These are phyloP conservation scores for Fusarium concolor DNA, from an alignment of 2,329 filamentous ascomycete genomes.

Conservation along the genomic window DNA sequence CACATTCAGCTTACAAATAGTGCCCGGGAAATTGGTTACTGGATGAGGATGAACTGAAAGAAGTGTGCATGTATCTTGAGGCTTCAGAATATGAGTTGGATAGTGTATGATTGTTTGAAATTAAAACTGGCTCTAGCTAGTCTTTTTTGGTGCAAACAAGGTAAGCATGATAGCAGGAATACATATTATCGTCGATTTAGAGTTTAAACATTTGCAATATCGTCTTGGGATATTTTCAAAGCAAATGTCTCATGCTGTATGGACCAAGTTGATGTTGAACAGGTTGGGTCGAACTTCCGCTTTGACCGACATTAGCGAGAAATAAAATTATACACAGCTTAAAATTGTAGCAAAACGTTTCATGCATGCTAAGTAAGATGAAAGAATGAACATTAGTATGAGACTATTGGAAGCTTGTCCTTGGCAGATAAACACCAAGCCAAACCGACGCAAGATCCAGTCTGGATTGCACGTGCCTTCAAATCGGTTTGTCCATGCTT, in stretches of 20 bases:
- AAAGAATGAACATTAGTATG: no score
- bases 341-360: neutral
- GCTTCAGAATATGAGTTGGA: neutral
- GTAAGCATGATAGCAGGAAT: neutral
- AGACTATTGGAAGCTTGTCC: neutral
- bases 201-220: neutral
- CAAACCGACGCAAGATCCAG: neutral
- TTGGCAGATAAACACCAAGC: neutral
- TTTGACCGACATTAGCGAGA: no score
- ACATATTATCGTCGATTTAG: neutral
- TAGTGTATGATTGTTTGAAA: neutral
- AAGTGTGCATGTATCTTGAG: neutral
- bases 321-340: no score
- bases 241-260: neutral
- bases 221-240: fast-evolving
- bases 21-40: no score
- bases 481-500: neutral
- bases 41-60: no score
- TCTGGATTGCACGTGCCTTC: neutral
- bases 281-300: neutral
- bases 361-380: neutral
- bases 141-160: no score
- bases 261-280: neutral
- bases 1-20: no score
- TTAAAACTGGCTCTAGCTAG: neutral